These are phyloP conservation scores for Heteromeles arbutifolia DNA, from an alignment of 306 rosid species.

Conservation along the genomic window DNA sequence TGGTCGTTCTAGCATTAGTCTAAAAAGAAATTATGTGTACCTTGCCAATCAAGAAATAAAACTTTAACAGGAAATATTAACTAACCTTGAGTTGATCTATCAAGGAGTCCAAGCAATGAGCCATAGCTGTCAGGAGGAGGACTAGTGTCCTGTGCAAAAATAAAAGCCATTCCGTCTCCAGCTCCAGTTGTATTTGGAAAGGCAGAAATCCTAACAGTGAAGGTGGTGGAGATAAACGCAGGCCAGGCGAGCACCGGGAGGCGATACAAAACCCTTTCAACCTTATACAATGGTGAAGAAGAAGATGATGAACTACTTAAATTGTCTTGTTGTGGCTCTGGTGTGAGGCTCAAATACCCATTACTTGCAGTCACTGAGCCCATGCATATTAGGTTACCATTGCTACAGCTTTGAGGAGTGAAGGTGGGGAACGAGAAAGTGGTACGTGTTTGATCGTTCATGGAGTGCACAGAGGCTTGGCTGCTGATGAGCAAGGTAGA, in stretches of 20 bases:
- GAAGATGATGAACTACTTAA: conserved; percentile 8
- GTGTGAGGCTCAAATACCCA: conserved; percentile 41
- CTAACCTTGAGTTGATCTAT: conserved; percentile 42
- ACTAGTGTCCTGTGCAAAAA: conserved; percentile 38
- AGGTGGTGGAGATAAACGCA: conserved; percentile 42
- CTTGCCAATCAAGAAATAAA: neutral
- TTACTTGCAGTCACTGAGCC: conserved; percentile 37
- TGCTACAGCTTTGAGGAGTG: conserved; percentile 39
- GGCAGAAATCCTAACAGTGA: conserved; percentile 43
- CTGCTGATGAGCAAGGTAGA: conserved; percentile 6
- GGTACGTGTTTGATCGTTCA: neutral
- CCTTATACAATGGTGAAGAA: conserved; percentile 1
- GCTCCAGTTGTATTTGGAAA: conserved; percentile 26
- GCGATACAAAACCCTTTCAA: conserved; percentile 14
- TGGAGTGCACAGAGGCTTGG: conserved; percentile 17
- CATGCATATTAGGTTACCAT: conserved; percentile 43
- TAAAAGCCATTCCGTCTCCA: conserved; percentile 55
- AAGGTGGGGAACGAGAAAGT: conserved; percentile 44
- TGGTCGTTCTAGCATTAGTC: neutral
- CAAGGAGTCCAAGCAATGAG: conserved; percentile 46
- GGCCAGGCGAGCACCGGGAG: conserved; percentile 45
- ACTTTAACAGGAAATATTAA: neutral
- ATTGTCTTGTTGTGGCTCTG: conserved; percentile 30
- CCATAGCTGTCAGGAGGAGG: conserved; percentile 48
- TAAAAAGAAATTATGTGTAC: neutral